Conservation (phyloP, 1,139 yeast genomes). For the Hyphopichia buzzinii region DNA sequence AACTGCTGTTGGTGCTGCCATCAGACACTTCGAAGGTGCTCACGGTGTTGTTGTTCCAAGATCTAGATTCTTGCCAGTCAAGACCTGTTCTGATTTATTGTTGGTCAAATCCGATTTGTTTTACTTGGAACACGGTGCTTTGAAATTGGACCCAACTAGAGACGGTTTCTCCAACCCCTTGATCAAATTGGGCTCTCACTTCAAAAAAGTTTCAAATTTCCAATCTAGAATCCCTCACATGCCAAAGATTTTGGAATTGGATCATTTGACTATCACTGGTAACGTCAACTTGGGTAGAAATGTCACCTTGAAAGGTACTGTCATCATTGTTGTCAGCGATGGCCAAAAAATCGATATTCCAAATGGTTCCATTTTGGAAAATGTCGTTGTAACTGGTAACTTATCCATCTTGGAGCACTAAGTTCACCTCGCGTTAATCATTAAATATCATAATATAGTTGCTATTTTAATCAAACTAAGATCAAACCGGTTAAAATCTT, state of each 20-base stretch:
- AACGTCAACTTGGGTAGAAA: slow-evolving; percentile 89
- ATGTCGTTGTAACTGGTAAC: slow-evolving; percentile 96
- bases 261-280: slow-evolving; percentile 96
- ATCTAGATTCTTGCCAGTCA: slow-evolving; percentile 95
- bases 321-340: slow-evolving; percentile 94
- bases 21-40: slow-evolving; percentile 91
- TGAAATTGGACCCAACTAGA: slow-evolving; percentile 78
- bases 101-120: slow-evolving; percentile 96
- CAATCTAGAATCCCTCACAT: slow-evolving; percentile 89
- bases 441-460: too few species aligned
- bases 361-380: slow-evolving; percentile 89
- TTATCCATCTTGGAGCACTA: slow-evolving; percentile 93
- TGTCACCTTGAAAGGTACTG: slow-evolving; percentile 93
- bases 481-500: too few species aligned
- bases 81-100: slow-evolving; percentile 91
- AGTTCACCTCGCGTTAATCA: too few species aligned
- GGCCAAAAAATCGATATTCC: slow-evolving; percentile 97
- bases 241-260: slow-evolving; percentile 94
- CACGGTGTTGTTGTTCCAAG: slow-evolving; percentile 99
- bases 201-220: slow-evolving; percentile 92
- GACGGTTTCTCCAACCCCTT: slow-evolving; percentile 89
- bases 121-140: slow-evolving; percentile 87
- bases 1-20: slow-evolving; percentile 99
- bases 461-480: too few species aligned
- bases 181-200: slow-evolving; percentile 93